Base-by-base conservation (phyloP, 2,329 filamentous ascomycete genomes). In the Geosmithia morbida region DNA sequence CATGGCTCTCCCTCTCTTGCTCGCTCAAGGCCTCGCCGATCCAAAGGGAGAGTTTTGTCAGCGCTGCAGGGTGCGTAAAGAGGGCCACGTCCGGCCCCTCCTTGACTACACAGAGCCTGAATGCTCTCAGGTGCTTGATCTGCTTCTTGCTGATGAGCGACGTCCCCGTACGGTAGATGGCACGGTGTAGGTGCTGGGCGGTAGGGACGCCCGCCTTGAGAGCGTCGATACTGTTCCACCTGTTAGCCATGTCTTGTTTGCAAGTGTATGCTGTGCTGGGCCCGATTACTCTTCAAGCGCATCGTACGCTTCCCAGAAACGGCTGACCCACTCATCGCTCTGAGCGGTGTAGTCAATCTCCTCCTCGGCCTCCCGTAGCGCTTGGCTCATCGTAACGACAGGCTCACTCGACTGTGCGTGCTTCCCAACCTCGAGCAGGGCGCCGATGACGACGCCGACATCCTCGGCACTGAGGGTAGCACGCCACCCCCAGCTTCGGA, bases 401-500 rank as follows among this genome's bases (percentile, higher is more conserved):
- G 60, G 53, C 16, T 68, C 64, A 13, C 58, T 44, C 3, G 61
- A 51, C 1, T 68, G 59, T 17, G 60, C 63, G 47, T 71, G 69
- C 58, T 75, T 85, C 26, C 92, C 90, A 26, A 97, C 88, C 66
- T 98, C 92, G 1, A 98, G 76, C 44, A 98, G 83, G 16, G 90
- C 88, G 46, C 88, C 88, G 18, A 97, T 77, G 29, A 97, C 81
- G 16, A 95, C 86, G n/a, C 87, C 87, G 0, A 96, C 87, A 60
- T 98, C 92, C 45, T 90, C 85, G 6, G 92, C 92, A 51, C 86
- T 94, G 22, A 97, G 71, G 45, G 90, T 96, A 1, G 89, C 90
- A 60, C 89, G 85, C 89, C 89, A 98, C 11, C 92, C 92, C 92
- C 92, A 98, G 60, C 87, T 94, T 49, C 89, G 78, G 17, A 97